Base-by-base conservation (phyloP, 2,329 filamentous ascomycete species). In the Hypoxylon sp. region DNA sequence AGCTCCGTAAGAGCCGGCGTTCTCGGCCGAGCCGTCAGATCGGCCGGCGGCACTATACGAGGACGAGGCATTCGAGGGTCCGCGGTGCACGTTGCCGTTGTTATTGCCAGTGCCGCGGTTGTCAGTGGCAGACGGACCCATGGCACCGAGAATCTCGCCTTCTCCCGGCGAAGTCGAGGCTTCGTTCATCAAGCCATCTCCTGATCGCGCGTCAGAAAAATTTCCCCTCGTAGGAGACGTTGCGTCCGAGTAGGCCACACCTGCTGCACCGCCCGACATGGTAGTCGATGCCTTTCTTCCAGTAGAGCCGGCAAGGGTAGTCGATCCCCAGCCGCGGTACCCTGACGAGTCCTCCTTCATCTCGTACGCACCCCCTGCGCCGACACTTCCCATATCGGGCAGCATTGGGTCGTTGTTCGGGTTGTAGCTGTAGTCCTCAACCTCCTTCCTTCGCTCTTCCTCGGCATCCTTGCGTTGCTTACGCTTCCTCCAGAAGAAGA, bases 351-450 rank as follows among this genome's bases (percentile, higher is more conserved):
- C 90, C 70, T 97, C 91, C 55, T 86, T 83, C 88, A 93, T 92
- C 73, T 94, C 87, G 67, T 87, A 87, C 37, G 83, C 78, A 49
- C 82, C 83, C 50, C 83, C 85, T 4, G 69, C 70, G 17, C 75
- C 74, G 29, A 72, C 72, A 33, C 74, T 72, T 10, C 76, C 79
- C 10, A 83, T 73, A 9, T 78, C 78, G 5, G 78, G 83, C 10
- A 97, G 81, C 0, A 90, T 92, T 0, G 93, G 92, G 72, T 97
- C 93, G 58, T 92, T 88, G 76, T 98, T 98, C n/a, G 95, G 95
- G 74, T 98, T 98, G 80, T 93, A 98, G 26, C 90, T 89, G 73
- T 98, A 98, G 72, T 98, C 95, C 74, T 98, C 94, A 9, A 97
- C 92, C 76, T 99, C 95, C 78, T 97, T 97, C 63, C 93, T 86